Evolutionary conservation across 2,329 filamentous ascomycete genomes (phyloP), one percentile per base, ranked within the genome.

Genomic region (Ascochyta koolunga): DNA sequence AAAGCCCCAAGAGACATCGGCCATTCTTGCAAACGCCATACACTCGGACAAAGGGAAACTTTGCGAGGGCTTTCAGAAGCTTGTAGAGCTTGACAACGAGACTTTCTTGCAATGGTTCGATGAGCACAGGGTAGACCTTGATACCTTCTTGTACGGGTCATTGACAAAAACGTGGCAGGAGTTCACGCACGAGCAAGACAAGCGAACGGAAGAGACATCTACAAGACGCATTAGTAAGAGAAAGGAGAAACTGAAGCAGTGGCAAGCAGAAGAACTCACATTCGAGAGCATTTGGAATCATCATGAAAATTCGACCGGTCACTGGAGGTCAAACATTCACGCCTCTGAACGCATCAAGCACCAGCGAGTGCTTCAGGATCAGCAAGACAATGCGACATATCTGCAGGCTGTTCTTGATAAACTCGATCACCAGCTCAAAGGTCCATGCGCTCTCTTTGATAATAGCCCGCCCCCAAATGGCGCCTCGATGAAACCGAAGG

Each of bases 241-340:
- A 36, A 89, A 88, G 67, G 95, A 98, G 16, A 91, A 85, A 61
- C 80, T 99, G 5, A 90, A 86, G 69, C 82, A 86, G 53, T 97
- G 93, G 93, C 85, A 89, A 36, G 75, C 81, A 2, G 89, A 93
- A 60, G 86, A 87, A 44, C 75, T 85, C 4, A 82, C 83, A 19
- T 83, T 83, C 9, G 90, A 96, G 16, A 89, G 89, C 59, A 80
- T 89, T 15, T 83, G 93, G 53, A 81, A 89, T 48, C 87, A 87
- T n/a, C 93, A 98, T 67, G 91, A 96, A 66, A 86, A 90, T 61
- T 89, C 91, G 0, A 93, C 95, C 50, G 88, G 86, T 35, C 88
- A 93, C 54, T 99, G 93, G 95, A 89, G 93, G 79, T 91, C 93
- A 65, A 98, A 96, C 66, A 96, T 99, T 35, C 95, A 93, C 73